Evolutionary conservation across 2,329 filamentous ascomycete species (phyloP), one percentile per base, ranked within the genome.

Genomic region (Beauveria medogensis): DNA sequence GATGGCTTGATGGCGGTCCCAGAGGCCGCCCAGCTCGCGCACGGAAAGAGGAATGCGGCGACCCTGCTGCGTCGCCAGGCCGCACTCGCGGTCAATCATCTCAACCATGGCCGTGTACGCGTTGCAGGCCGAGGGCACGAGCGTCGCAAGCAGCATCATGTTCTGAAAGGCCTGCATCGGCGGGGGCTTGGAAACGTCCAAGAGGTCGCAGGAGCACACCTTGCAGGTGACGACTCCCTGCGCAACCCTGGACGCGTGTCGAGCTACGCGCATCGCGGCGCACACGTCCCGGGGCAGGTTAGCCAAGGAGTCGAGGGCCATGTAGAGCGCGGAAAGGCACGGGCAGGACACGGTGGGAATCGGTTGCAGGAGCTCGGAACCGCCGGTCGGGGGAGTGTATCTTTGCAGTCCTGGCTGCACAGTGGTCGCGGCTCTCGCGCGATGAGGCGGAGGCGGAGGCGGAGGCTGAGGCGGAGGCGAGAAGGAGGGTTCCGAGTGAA

Each of bases 81-180:
- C 71, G 0, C 78, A 72, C 65, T 84, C 80, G n/a, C 68, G 68
- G 63, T 87, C 83, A 8, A 86, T 74, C 72, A 83, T 77, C 54
- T 72, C 70, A 14, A 87, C 73, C 52, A 87, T 81, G 30, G 71
- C 73, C 59, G 76, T 76, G 73, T 87, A 87, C 8, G 81, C 80
- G 67, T 84, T 80, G 58, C 80, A 82, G 50, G 83, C 77, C 9
- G 81, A 80, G 2, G 83, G 82, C 3, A 87, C 72, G 34, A 87
- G 75, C 2, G 82, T 79, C 7, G 78, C 81, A 4, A 87, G 73
- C 57, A 84, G 75, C 82, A 86, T 85, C 55, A 80, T 74, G 67
- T 78, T 85, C 68, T 86, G 84, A 63, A 83, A 81, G 34, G 75
- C 66, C 56, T 81, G 78, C 55, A 84, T 76, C 24, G 77, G 74